Evolutionary conservation across 768 basidiomycete genomes (phyloP).

Genomic region (Cyclocybe aegerita): DNA sequence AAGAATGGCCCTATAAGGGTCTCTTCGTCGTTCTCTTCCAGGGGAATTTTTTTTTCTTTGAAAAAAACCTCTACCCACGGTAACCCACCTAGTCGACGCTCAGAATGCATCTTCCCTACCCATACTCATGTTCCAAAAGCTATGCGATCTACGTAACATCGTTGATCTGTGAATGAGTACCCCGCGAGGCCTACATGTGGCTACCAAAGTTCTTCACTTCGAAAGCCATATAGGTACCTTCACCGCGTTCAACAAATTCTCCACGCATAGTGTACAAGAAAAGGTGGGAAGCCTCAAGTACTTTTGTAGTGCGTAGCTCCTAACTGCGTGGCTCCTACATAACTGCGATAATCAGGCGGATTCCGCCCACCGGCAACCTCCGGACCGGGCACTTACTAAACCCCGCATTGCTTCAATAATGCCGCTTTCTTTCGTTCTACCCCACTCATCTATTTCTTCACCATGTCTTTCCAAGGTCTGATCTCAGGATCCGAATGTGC

Average conservation of each 20-base stretch:
- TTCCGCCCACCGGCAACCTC: constrained; percentile 20
- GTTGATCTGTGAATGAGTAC: too few species aligned
- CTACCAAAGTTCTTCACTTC: background rate
- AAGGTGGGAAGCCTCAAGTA: background rate
- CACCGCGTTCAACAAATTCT: background rate
- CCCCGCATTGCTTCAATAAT: constrained; percentile 11
- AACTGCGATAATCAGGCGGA: constrained; percentile 15
- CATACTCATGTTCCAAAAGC: too few species aligned
- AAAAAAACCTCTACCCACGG: too few species aligned
- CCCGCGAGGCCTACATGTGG: too few species aligned
- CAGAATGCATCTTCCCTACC: too few species aligned
- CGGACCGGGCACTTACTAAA: constrained; percentile 25
- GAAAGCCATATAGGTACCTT: background rate
- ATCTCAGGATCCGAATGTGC: constrained; percentile 92
- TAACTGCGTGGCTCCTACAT: too few species aligned
- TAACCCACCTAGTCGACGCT: too few species aligned
- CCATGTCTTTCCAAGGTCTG: constrained; percentile 76
- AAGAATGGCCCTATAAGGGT: too few species aligned
- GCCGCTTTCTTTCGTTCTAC: background rate
- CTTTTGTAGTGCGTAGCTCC: too few species aligned
- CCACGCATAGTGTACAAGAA: background rate
- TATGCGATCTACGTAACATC: too few species aligned
- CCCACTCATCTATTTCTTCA: constrained; percentile 6
- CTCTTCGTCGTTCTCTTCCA: too few species aligned
- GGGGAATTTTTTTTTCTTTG: too few species aligned